A percentile compares a stretch with the other conserved stretches of the same genome.
Conservation (phyloP, 805 yeast species). For the Kodamaea leandrae region DNA sequence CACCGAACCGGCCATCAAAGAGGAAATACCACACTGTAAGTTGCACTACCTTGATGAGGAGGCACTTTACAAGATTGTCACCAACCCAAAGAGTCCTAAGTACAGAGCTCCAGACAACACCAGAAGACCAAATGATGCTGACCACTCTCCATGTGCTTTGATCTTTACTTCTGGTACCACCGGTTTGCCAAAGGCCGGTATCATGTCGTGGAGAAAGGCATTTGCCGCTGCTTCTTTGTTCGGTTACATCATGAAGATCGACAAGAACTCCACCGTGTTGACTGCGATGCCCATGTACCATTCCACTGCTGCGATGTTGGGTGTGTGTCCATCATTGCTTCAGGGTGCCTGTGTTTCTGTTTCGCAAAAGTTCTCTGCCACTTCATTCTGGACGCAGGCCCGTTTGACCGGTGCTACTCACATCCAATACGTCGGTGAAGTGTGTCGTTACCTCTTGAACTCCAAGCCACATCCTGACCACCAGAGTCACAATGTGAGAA, state of each 20-base stretch:
- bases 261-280: constrained; percentile 56
- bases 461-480: constrained; percentile 68
- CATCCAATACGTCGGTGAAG: constrained; percentile 93
- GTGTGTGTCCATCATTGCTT: constrained; percentile 65
- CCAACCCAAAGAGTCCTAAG: constrained; percentile 41
- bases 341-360: constrained; percentile 75
- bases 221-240: constrained; percentile 68
- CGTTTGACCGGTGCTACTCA: constrained; percentile 68
- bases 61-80: constrained; percentile 42
- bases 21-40: constrained; percentile 35
- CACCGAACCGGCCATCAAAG: constrained; percentile 42
- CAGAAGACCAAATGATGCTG: constrained; percentile 58
- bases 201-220: constrained; percentile 87
- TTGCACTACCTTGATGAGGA: constrained; percentile 53
- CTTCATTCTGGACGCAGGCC: constrained; percentile 88
- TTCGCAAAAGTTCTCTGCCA: constrained; percentile 77
- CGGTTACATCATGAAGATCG: constrained; percentile 63
- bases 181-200: constrained; percentile 91
- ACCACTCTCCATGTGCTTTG: constrained; percentile 63
- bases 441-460: constrained; percentile 78
- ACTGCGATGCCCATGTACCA: constrained; percentile 96
- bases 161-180: constrained; percentile 95
- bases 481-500: constrained; percentile 52
- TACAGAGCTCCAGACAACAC: constrained; percentile 54
- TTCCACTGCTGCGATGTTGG: constrained; percentile 88